Evolutionary conservation across 2,329 filamentous ascomycete genomes (phyloP).

Genomic region (Chaetomium strumarium): DNA sequence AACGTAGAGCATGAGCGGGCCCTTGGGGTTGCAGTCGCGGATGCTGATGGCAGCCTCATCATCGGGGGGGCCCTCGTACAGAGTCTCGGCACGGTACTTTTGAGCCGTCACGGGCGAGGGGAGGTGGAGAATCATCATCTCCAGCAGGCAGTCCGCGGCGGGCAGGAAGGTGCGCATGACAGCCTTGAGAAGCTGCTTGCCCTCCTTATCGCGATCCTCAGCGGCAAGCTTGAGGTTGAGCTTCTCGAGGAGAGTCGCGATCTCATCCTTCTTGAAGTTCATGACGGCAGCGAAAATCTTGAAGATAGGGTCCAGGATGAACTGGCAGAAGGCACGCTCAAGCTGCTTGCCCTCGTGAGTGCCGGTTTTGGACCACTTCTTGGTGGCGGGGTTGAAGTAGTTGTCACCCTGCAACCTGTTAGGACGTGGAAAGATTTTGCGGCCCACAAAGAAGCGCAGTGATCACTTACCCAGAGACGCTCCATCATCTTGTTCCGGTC

Average conservation of each 20-base stretch:
- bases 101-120: conserved; percentile 94
- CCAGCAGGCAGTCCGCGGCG: conserved; percentile 92
- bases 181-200: conserved; percentile 96
- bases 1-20: conserved; percentile 99
- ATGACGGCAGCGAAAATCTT: conserved; percentile 94
- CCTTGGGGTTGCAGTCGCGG: conserved; percentile 97
- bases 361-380: conserved; percentile 96
- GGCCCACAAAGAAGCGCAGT: neutral
- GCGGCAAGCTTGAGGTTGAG: conserved; percentile 83
- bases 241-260: conserved; percentile 77
- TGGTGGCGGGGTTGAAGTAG: conserved; percentile 99
- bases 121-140: conserved; percentile 99
- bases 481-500: conserved; percentile 99
- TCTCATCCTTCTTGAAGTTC: conserved; percentile 98
- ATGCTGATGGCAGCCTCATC: conserved; percentile 93
- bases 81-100: conserved; percentile 95
- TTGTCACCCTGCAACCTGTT: conserved; percentile 68
- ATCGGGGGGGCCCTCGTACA: conserved; percentile 95
- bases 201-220: conserved; percentile 90
- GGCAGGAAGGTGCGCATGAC: conserved; percentile 99
- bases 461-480: conserved; percentile 80
- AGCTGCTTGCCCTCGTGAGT: conserved; percentile 80
- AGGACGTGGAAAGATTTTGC: conserved; percentile 17
- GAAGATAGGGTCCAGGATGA: conserved; percentile 99
- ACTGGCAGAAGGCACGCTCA: conserved; percentile 99